Evolutionary conservation across 805 yeast species (phyloP).

Genomic region (Saitoella complicata): DNA sequence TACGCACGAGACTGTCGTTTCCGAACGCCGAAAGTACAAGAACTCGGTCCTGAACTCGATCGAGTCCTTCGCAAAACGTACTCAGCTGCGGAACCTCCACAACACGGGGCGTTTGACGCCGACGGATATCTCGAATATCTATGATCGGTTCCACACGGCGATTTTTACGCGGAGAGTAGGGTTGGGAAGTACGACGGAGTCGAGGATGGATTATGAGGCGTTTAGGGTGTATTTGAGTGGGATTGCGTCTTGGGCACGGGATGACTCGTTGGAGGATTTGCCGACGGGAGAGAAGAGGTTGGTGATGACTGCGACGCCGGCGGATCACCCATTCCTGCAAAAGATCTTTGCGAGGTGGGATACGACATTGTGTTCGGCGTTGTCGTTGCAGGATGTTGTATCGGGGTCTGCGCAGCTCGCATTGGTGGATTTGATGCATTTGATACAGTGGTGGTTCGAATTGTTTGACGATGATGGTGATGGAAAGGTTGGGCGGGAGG

Average conservation of each 20-base stretch:
- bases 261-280: conserved; percentile 23
- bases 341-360: conserved; percentile 64
- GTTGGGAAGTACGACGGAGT: conserved; percentile 28
- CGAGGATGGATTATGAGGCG: conserved; percentile 59
- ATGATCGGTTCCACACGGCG: conserved; percentile 70
- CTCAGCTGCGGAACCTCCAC: conserved; percentile 76
- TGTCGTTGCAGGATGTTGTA: conserved; percentile 54
- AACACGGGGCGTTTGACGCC: conserved; percentile 44
- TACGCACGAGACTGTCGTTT: conserved; percentile 55
- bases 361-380: conserved; percentile 30
- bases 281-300: conserved; percentile 63
- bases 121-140: conserved; percentile 50
- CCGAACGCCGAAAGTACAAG: conserved; percentile 53
- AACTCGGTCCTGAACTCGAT: conserved; percentile 70
- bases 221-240: conserved; percentile 63
- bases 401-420: conserved; percentile 54
- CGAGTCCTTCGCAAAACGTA: conserved; percentile 77
- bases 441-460: conserved; percentile 62
- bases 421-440: conserved; percentile 59
- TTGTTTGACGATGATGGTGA: conserved; percentile 47
- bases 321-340: conserved; percentile 33
- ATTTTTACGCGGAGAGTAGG: conserved; percentile 44
- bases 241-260: conserved; percentile 56
- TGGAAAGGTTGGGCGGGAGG: conserved; percentile 58
- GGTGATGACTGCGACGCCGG: conserved; percentile 45